Base-by-base conservation (phyloP, 805 yeast species). In the Candida insectalens region DNA sequence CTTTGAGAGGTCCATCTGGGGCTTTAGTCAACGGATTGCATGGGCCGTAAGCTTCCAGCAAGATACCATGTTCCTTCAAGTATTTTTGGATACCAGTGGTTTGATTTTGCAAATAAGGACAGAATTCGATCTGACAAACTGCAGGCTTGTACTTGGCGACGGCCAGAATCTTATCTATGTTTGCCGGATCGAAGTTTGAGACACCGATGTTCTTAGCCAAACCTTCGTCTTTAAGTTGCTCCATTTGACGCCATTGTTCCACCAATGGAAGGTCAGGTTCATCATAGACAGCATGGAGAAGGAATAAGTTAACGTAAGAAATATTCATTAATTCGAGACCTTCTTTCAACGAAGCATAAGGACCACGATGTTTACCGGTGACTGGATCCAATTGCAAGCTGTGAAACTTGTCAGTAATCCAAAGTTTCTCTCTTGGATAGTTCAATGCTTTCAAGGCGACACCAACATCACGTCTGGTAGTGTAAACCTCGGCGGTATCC, bases 101-200 rank as follows among this genome's bases (percentile, higher is more conserved):
- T 49, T 77, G 83, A 39, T 65, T 57, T 44, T 75, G 83, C 43
- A 76, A 62, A 47, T 72, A 71, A 0, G 83, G 76, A 50, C 71
- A 76, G 52, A 61, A 77, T 51, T 78, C 84, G 40, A 78, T 69
- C 54, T 78, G 85, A 49, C 75, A 68, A 12, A 74, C 74, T 29
- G 56, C 65, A 2, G 85, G 84, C 40, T 59, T 57, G 27, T 63
- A 44, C 35, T 57, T 53, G 14, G 63, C 60, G 25, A 40, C 29
- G 12, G 59, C 53, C 30, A 68, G 46, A 12, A 77, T 46, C 29
- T 51, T 45, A 39, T 73, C 54, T 36, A 77, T 51, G 38, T 67
- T 65, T 20, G 59, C 59, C 3, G 63, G 62, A 7, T 66, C 47
- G 43, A 72, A 76, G 47, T 77, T 77, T 5, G 83, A 77, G 29